Percentiles rank a stretch among this genome's conserved stretches.
phyloP scores from a whole-genome alignment of 148 eudicot species.

The Heliosperma pusillum region DNA sequence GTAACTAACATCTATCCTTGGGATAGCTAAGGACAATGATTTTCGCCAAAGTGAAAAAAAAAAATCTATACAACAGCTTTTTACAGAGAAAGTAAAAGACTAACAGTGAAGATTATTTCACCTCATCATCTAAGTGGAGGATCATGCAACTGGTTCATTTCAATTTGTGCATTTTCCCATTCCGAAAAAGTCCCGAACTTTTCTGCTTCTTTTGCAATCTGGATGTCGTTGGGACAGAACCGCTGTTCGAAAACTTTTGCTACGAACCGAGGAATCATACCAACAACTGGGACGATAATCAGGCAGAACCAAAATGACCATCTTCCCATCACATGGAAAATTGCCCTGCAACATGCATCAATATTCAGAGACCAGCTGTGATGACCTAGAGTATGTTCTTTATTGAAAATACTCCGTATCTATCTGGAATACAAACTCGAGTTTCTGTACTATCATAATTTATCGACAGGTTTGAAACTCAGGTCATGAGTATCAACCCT shows the following conservation, averaged over 20 bases:
- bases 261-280: slow-evolving; percentile 74
- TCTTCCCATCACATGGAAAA: slow-evolving; percentile 47
- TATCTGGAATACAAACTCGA: neutral
- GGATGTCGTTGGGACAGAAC: slow-evolving; percentile 58
- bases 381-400: neutral
- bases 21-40: slow-evolving; percentile 50
- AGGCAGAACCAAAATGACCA: slow-evolving; percentile 69
- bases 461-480: neutral
- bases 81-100: slow-evolving; percentile 21
- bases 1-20: slow-evolving; percentile 41
- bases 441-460: neutral
- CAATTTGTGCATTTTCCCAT: slow-evolving; percentile 40
- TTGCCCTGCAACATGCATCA: slow-evolving; percentile 57
- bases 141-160: slow-evolving; percentile 58
- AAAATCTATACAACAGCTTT: slow-evolving; percentile 19
- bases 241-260: slow-evolving; percentile 46
- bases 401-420: neutral
- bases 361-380: neutral
- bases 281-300: slow-evolving; percentile 51
- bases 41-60: slow-evolving; percentile 23
- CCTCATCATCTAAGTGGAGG: slow-evolving; percentile 37
- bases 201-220: slow-evolving; percentile 89
- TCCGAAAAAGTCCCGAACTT: slow-evolving; percentile 50
- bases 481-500: neutral
- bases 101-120: slow-evolving; percentile 9